A percentile compares a stretch with the other conserved stretches of the same genome.
phyloP scores from a whole-genome alignment of 768 basidiomycete species.

The Nidularia sp. region DNA sequence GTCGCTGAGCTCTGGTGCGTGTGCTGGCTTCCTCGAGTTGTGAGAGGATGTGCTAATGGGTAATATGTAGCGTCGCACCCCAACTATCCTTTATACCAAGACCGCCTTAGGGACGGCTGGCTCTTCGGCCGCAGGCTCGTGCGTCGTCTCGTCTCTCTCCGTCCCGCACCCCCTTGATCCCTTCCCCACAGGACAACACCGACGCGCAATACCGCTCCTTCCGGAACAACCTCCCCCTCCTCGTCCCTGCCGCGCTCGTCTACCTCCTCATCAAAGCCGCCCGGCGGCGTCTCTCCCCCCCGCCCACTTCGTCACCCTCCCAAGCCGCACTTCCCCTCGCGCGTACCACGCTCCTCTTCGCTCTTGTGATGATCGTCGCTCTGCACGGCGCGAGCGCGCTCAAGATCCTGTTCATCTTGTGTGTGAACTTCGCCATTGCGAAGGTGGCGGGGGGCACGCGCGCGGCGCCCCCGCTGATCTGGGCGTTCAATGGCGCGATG shows the following conservation, averaged over 20 bases:
- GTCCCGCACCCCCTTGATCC: constrained; percentile 1
- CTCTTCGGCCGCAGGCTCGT: constrained; percentile 77
- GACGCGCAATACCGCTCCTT: constrained; percentile 90
- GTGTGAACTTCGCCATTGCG: constrained; percentile 64
- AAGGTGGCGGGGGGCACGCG: constrained; percentile 38
- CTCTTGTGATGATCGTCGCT: constrained; percentile 58
- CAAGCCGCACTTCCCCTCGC: constrained; percentile 32
- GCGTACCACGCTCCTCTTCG: constrained; percentile 58
- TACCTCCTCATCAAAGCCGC: constrained; percentile 55
- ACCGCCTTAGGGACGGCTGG: constrained; percentile 72
- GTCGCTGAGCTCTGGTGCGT: constrained; percentile 70
- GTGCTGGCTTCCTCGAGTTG: neutral
- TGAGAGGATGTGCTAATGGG: neutral
- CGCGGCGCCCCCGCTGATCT: constrained; percentile 52
- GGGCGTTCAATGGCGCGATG: constrained; percentile 72
- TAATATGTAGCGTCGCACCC: constrained; percentile 57
- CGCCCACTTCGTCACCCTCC: neutral
- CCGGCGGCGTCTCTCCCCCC: constrained; percentile 30
- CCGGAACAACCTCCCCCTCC: constrained; percentile 69
- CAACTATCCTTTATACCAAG: constrained; percentile 63
- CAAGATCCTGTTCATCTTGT: constrained; percentile 74
- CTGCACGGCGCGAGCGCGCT: constrained; percentile 80
- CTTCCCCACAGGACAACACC: constrained; percentile 71
- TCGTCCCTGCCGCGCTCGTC: constrained; percentile 41
- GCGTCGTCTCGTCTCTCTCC: constrained; percentile 21